These are phyloP conservation scores for Phytophthora pinifolia DNA, from an alignment of 352 stramenopile species.

Conservation along the genomic window DNA sequence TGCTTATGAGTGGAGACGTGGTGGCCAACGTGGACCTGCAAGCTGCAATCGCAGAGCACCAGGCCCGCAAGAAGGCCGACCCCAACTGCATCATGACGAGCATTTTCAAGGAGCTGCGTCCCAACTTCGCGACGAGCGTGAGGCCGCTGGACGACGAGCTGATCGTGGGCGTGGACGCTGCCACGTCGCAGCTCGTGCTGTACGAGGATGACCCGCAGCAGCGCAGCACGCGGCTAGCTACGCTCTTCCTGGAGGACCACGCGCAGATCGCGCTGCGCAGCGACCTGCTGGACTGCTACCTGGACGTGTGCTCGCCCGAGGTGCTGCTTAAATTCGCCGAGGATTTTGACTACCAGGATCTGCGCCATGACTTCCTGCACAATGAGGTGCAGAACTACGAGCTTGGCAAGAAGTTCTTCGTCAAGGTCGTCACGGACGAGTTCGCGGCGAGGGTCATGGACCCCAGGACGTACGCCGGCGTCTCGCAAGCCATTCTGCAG, in stretches of 20 bases:
- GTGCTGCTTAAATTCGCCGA: constrained; percentile 97
- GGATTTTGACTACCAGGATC: constrained; percentile 98
- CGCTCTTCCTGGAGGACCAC: constrained; percentile 83
- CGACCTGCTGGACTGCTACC: constrained; percentile 97
- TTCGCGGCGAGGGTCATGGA: constrained; percentile 96
- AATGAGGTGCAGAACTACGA: constrained; percentile 98
- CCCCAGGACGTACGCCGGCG: constrained; percentile 91
- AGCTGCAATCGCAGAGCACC: constrained; percentile 68
- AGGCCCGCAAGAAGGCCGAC: constrained; percentile 89
- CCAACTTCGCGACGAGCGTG: constrained; percentile 54
- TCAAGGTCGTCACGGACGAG: constrained; percentile 89
- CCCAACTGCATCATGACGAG: constrained; percentile 95
- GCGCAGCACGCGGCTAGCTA: constrained; percentile 52
- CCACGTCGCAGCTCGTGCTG: constrained; percentile 82
- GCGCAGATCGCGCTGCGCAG: constrained; percentile 88
- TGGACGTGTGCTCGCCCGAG: constrained; percentile 98
- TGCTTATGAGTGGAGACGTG: constrained; percentile 96
- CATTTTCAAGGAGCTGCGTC: constrained; percentile 90
- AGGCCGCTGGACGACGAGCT: constrained; percentile 82
- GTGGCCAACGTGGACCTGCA: constrained; percentile 96
- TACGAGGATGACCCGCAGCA: constrained; percentile 75
- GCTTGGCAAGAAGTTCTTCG: constrained; percentile 97
- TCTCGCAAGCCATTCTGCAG: constrained; percentile 93
- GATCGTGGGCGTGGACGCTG: constrained; percentile 73
- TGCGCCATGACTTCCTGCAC: constrained; percentile 94